These are phyloP conservation scores for Erigeron canadensis DNA, from an alignment of 129 eudicot species.

Conservation along the genomic window DNA sequence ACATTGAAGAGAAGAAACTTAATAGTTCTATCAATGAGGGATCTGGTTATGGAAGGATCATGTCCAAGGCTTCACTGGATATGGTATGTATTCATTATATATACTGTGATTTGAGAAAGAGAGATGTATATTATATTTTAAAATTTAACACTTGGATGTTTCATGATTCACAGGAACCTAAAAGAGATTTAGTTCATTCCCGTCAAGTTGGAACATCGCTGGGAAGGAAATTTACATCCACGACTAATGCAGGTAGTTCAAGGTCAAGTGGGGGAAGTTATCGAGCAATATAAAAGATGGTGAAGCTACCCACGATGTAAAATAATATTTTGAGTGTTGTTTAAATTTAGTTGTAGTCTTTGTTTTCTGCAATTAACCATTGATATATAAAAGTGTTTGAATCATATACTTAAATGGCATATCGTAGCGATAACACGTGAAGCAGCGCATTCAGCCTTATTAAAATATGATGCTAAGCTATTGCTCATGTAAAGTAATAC, in stretches of 20 bases:
- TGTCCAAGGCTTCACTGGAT: conserved; percentile 51
- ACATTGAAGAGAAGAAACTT: conserved; percentile 42
- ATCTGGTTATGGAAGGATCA: conserved; percentile 61
- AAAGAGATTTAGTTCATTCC: conserved; percentile 29
- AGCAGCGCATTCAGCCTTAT: background rate
- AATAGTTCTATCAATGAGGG: conserved; percentile 50
- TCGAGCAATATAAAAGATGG: conserved; percentile 8
- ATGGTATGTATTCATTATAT: conserved; percentile 35
- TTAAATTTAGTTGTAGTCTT: background rate
- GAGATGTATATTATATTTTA: background rate
- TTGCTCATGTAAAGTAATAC: background rate
- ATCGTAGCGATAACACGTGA: background rate
- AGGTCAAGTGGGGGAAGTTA: conserved; percentile 38
- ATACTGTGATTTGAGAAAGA: background rate
- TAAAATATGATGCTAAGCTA: background rate
- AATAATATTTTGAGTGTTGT: conserved; percentile 10
- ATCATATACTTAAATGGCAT: background rate
- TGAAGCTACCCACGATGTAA: background rate
- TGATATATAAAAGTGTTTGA: background rate
- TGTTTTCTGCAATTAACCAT: background rate
- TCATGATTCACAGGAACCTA: conserved; percentile 31
- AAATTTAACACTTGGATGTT: background rate
- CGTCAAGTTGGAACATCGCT: conserved; percentile 32
- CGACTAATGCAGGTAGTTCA: conserved; percentile 24
- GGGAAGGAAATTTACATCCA: conserved; percentile 31